Conservation (phyloP, 2,329 filamentous ascomycete genomes). For the Stagonosporopsis tanaceti region DNA sequence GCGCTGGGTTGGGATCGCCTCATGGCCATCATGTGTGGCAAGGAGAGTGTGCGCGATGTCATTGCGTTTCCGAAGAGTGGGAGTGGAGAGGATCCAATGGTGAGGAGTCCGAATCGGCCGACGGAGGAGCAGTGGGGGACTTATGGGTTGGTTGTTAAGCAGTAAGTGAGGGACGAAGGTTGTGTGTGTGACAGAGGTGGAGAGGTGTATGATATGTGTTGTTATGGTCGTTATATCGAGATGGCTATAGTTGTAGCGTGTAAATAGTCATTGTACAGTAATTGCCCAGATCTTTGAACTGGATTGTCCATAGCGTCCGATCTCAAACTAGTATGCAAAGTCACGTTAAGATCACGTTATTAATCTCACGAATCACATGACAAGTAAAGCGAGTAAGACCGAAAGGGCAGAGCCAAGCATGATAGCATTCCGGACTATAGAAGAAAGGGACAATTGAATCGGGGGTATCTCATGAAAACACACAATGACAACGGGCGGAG, state of each 20-base stretch:
- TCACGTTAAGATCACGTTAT: background rate
- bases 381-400: background rate
- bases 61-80: slow-evolving; percentile 97
- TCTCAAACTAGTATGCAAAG: background rate
- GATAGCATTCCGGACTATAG: slow-evolving; percentile 18
- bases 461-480: slow-evolving; percentile 46
- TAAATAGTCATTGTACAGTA: background rate
- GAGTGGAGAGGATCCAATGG: slow-evolving; percentile 84
- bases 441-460: slow-evolving; percentile 6
- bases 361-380: background rate
- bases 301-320: background rate
- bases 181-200: background rate
- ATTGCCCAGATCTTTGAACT: background rate
- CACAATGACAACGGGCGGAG: slow-evolving; percentile 23
- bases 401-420: background rate
- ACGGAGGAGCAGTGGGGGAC: slow-evolving; percentile 66
- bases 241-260: background rate
- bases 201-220: background rate
- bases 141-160: slow-evolving; percentile 61
- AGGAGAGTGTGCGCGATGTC: slow-evolving; percentile 83
- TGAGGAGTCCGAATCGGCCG: slow-evolving; percentile 76
- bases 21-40: slow-evolving; percentile 79
- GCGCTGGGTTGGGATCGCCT: slow-evolving; percentile 92
- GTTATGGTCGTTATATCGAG: background rate
- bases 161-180: slow-evolving; percentile 7